Conservation (phyloP, 768 basidiomycete species). For the Hygrocybe punicea region DNA sequence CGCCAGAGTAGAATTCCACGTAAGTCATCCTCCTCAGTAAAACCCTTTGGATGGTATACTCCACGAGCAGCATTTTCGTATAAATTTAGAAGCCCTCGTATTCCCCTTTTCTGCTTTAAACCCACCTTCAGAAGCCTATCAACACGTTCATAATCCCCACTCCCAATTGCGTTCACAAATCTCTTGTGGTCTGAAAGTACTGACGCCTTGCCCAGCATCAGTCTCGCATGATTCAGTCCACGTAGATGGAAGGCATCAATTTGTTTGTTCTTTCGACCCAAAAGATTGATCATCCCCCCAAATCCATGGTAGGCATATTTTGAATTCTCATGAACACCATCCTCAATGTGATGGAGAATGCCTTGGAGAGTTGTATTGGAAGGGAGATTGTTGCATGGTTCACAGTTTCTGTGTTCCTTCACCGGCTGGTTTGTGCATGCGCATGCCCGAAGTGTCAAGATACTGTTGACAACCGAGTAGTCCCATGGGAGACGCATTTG, state of each 20-base stretch:
- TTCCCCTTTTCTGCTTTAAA: slow-evolving; percentile 12
- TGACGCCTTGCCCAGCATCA: slow-evolving; percentile 5
- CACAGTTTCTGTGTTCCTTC: background rate
- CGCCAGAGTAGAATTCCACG: slow-evolving; percentile 16
- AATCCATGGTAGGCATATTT: slow-evolving; percentile 12
- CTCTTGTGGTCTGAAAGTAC: slow-evolving; percentile 19
- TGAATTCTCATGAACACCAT: slow-evolving; percentile 15
- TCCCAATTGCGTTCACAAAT: slow-evolving; percentile 21
- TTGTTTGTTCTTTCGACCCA: slow-evolving; percentile 8
- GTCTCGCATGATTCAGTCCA: slow-evolving; percentile 11
- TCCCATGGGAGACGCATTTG: slow-evolving; percentile 22
- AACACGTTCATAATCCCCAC: slow-evolving; percentile 18
- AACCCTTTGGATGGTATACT: slow-evolving; percentile 17
- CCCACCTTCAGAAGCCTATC: slow-evolving; percentile 15
- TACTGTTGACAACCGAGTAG: slow-evolving; percentile 13
- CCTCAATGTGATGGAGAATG: slow-evolving; percentile 14
- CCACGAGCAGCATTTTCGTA: slow-evolving; percentile 13
- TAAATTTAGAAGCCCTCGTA: slow-evolving; percentile 15
- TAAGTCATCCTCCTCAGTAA: slow-evolving; percentile 20
- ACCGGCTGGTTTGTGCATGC: background rate
- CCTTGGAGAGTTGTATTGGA: slow-evolving; percentile 5
- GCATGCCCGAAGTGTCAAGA: slow-evolving; percentile 12
- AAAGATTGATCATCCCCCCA: slow-evolving; percentile 8
- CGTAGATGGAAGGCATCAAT: slow-evolving; percentile 7
- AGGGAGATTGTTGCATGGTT: too few species aligned